A percentile compares a stretch with the other conserved stretches of the same genome.
phyloP scores from a whole-genome alignment of 306 rosid genomes.

The Lagenaria siceraria region DNA sequence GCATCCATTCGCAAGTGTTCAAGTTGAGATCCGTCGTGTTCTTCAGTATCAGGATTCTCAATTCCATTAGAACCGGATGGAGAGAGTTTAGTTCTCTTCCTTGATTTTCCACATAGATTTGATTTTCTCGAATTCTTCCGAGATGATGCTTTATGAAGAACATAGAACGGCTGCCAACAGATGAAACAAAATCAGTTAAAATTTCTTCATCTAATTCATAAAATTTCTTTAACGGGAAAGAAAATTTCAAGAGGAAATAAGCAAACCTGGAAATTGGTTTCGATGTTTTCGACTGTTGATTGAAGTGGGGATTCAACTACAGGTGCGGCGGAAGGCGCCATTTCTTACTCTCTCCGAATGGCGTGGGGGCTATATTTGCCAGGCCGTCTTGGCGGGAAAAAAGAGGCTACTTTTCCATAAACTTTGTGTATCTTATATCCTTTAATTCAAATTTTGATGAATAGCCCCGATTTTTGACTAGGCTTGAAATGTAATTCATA shows the following conservation, averaged over 20 bases:
- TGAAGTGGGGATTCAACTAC: constrained; percentile 2
- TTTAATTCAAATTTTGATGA: background rate
- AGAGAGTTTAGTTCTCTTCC: constrained; percentile 38
- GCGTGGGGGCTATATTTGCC: background rate
- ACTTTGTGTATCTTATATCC: background rate
- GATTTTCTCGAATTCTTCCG: constrained; percentile 28
- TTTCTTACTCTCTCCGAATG: background rate
- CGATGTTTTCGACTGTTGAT: constrained; percentile 3
- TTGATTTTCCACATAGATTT: constrained; percentile 16
- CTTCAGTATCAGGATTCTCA: constrained; percentile 28
- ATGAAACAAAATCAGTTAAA: background rate
- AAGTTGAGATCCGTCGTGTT: constrained; percentile 14
- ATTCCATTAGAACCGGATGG: constrained; percentile 18
- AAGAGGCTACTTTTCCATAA: background rate
- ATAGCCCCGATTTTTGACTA: background rate
- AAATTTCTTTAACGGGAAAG: background rate
- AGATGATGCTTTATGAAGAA: constrained; percentile 59
- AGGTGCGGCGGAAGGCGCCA: constrained; percentile 9
- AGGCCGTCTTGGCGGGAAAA: constrained; percentile 6
- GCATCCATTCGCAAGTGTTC: constrained; percentile 34
- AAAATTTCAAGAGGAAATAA: background rate
- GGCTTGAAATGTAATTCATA: background rate
- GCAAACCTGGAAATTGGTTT: constrained; percentile 9
- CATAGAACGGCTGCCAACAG: constrained; percentile 45
- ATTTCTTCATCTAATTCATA: background rate